Conservation (phyloP, 2,329 filamentous ascomycete species). For the Fonsecaea erecta region DNA sequence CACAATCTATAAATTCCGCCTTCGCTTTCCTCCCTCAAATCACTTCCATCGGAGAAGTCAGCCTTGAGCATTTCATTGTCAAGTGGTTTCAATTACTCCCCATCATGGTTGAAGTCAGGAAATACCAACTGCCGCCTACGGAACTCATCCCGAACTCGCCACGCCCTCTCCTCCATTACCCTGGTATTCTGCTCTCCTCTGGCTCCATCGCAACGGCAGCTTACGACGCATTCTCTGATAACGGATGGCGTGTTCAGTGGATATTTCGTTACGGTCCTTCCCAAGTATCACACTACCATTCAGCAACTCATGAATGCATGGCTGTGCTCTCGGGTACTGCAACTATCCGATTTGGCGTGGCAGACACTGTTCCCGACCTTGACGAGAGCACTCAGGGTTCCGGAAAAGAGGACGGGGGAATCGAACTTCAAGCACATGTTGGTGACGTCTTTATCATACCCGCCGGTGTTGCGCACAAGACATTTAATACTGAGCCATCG, state of each 20-base stretch:
- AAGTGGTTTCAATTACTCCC: background rate
- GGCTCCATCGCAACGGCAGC: conserved; percentile 41
- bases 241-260: conserved; percentile 62
- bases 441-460: conserved; percentile 66
- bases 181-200: conserved; percentile 44
- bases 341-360: conserved; percentile 61
- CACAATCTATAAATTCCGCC: background rate
- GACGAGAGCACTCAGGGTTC: conserved; percentile 49
- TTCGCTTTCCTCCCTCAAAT: background rate
- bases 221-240: conserved; percentile 53
- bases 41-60: background rate
- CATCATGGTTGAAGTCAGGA: conserved; percentile 55
- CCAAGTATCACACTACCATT: conserved; percentile 63
- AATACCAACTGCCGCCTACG: conserved; percentile 49
- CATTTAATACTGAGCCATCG: conserved; percentile 49
- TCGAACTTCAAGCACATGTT: conserved; percentile 54
- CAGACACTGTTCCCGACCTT: conserved; percentile 51
- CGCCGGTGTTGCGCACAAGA: conserved; percentile 62
- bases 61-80: background rate
- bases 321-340: conserved; percentile 59
- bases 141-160: conserved; percentile 58
- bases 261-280: conserved; percentile 62
- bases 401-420: conserved; percentile 53
- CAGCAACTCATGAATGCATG: conserved; percentile 62
- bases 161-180: conserved; percentile 60